These are phyloP conservation scores for Beauveria brongniartii DNA, from an alignment of 2,329 filamentous ascomycete species.

Conservation along the genomic window DNA sequence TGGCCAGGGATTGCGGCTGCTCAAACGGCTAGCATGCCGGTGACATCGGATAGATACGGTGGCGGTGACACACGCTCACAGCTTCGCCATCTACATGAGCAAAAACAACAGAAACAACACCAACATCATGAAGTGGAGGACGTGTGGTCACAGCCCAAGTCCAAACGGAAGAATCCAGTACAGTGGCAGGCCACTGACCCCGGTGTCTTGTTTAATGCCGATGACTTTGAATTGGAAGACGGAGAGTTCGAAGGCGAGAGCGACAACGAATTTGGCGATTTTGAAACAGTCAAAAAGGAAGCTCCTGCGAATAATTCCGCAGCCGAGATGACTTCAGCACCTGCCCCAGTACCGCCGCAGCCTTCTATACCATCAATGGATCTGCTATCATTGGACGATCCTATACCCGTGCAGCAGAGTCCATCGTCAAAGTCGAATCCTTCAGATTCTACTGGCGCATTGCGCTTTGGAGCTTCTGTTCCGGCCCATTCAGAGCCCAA, in stretches of 20 bases:
- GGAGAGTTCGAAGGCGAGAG: slow-evolving; percentile 36
- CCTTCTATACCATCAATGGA: slow-evolving; percentile 27
- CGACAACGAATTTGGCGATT: slow-evolving; percentile 43
- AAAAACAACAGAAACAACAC: neutral
- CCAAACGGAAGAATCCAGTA: slow-evolving; percentile 17
- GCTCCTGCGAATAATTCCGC: slow-evolving; percentile 13
- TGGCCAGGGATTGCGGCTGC: slow-evolving; percentile 8
- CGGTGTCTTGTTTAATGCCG: slow-evolving; percentile 60
- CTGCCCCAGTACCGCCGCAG: slow-evolving; percentile 12
- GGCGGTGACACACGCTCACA: neutral
- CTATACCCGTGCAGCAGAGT: slow-evolving; percentile 15
- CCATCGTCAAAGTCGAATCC: slow-evolving; percentile 11
- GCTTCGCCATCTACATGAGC: neutral
- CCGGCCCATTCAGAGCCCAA: neutral
- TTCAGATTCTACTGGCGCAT: neutral
- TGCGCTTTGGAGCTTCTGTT: neutral
- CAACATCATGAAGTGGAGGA: neutral
- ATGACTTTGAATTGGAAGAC: slow-evolving; percentile 39
- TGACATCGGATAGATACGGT: neutral
- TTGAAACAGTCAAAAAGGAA: slow-evolving; percentile 37
- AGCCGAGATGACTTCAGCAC: slow-evolving; percentile 15
- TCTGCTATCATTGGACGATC: slow-evolving; percentile 31
- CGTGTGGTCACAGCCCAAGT: slow-evolving; percentile 11
- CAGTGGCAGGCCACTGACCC: slow-evolving; percentile 25
- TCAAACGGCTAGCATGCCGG: neutral